Evolutionary conservation across 257 asterid genomes (phyloP), one percentile per base, ranked within the genome.

Genomic region (Mentha longifolia): DNA sequence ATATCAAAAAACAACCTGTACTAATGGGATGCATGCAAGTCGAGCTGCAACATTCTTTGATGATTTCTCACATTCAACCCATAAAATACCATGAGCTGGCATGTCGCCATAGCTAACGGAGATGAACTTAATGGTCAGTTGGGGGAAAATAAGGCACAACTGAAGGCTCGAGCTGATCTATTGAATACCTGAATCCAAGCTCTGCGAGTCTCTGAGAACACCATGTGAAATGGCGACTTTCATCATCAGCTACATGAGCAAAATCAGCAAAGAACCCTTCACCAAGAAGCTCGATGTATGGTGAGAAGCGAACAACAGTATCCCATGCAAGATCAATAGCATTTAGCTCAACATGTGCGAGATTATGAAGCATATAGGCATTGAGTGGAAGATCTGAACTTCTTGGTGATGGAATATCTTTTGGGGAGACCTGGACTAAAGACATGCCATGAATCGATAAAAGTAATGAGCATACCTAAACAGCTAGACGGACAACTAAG

Each of bases 321-420:
- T 94, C 99, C 99, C 99, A 94, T 3, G 99, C 97, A 73, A 94
- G 86, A 88, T 94, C 99, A 73, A 94, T 85, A 13, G 99, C 99
- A 71, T 94, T 94, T 61, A 94, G 88, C 86, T 91, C 97, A 67
- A 94, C 97, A 46, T 94, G 99, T 55, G 97, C 97, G 67, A 94
- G 99, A 85, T 86, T 91, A 60, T 94, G 99, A 39, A 94, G 97
- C 96, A 91, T 84, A 68, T 94, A 89, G 16, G 88, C 99, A 82
- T 92, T 91, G 13, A 94, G 90, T 71, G 97, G 96, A 76, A 94
- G 84, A 14, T 87, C 86, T 22, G 89, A 89, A 72, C 71, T 59
- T 68, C 85, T 94, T 5, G 95, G 96, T 9, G 96, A 61, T 46
- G 99, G 97, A 41, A 94, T 89, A 78, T 91, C 97, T 78, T 91